Conservation (phyloP, 768 basidiomycete genomes). For the Hortiboletus campestris region DNA sequence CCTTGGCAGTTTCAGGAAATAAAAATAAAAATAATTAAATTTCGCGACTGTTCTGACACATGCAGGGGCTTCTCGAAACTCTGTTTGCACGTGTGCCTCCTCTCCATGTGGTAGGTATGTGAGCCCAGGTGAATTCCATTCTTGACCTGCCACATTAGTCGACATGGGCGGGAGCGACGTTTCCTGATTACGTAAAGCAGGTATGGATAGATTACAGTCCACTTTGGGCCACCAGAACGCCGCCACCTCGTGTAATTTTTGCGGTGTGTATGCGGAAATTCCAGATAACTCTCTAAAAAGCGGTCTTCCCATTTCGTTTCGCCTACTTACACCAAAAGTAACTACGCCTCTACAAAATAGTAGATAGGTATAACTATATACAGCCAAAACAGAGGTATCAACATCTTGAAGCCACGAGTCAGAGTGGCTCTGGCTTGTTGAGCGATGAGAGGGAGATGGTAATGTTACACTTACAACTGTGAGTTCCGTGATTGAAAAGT, state of each 20-base stretch:
- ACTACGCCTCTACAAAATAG: slow-evolving; percentile 13
- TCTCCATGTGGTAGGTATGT: background rate
- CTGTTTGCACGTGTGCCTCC: background rate
- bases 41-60: background rate
- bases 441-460: background rate
- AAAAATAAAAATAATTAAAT: background rate
- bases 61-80: background rate
- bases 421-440: slow-evolving; percentile 1
- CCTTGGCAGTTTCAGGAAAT: slow-evolving; percentile 7
- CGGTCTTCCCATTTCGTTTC: slow-evolving; percentile 15
- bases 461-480: slow-evolving; percentile 28
- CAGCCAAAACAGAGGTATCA: slow-evolving; percentile 14
- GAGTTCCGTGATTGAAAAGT: slow-evolving; percentile 14
- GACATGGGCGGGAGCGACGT: slow-evolving; percentile 1
- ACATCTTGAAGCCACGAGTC: slow-evolving; percentile 11
- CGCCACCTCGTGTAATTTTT: slow-evolving; percentile 6
- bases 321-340: background rate
- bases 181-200: slow-evolving; percentile 1
- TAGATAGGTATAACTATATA: slow-evolving; percentile 35
- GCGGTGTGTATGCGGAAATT: slow-evolving; percentile 5
- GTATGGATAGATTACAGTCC: background rate
- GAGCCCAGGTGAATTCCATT: background rate
- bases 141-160: background rate
- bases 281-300: slow-evolving; percentile 1
- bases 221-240: background rate